Evolutionary conservation across 257 asterid genomes (phyloP), one percentile per base, ranked within the genome.

Genomic region (Solanum chilense): DNA sequence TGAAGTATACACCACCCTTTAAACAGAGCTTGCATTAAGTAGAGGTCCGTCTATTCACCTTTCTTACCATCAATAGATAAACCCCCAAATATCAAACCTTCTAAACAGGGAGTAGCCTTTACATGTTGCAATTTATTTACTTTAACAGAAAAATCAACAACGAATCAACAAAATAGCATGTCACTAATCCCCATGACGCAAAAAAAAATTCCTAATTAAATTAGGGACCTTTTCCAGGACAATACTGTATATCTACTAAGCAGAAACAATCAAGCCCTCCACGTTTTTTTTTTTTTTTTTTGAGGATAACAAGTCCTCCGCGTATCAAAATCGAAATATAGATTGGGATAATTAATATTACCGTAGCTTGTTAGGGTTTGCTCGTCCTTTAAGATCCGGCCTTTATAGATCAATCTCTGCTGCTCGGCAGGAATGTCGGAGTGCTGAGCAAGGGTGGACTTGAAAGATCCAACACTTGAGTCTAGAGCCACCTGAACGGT

Each of bases 381-480:
- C 85, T 93, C 95, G 77, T 92, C 95, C 90, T 93, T 93, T 84
- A 93, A 85, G 90, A 93, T 90, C 92, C 96, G 92, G 47, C 96
- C 96, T 64, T 92, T 92, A 78, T 94, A 93, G 91, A 92, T 91
- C 87, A 92, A 77, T 21, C 94, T 91, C 90, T 92, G 96, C 87
- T 89, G 93, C 58, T 89, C 91, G n/a, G 90, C 82, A 6, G 95
- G 92, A 81, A 94, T 86, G 20, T 91, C 93, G 83, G 93, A 91
- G 25, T 88, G 90, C 92, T 87, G 89, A 29, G 90, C 91, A 25
- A 93, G 86, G 71, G 87, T 41, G 35, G 92, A 89, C 91, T 92
- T 93, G 89, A 93, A 93, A 21, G 91, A 82, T 88, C 75, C 90
- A 60, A 93, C 93, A 29, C 89, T 90, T 23, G 94, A 90, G 20